Conservation (phyloP, 257 asterid genomes). For the Solanum paucissectum region DNA sequence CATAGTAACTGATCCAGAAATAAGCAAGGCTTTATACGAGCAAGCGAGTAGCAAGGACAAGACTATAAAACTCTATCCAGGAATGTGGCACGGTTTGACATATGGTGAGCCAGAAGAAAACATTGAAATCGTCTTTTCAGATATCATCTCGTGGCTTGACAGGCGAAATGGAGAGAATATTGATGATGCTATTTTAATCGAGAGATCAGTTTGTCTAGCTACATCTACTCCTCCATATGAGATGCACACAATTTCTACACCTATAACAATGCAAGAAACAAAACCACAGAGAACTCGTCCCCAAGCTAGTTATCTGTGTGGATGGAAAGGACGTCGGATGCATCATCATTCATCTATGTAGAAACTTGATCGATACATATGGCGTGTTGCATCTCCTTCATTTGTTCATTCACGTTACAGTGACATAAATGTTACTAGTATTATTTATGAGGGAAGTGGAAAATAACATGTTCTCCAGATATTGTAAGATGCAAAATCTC, state of each 20-base stretch:
- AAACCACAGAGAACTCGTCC: conserved; percentile 12
- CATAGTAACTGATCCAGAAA: conserved; percentile 80
- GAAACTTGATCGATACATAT: background rate
- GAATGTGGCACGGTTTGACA: conserved; percentile 66
- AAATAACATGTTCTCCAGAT: background rate
- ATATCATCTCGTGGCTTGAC: conserved; percentile 78
- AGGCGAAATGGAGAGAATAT: conserved; percentile 14
- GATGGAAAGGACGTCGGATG: conserved; percentile 41
- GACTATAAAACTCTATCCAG: conserved; percentile 74
- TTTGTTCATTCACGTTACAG: background rate
- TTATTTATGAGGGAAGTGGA: background rate
- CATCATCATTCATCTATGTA: conserved; percentile 40
- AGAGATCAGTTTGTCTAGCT: background rate
- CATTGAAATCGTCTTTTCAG: conserved; percentile 54
- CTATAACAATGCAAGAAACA: background rate
- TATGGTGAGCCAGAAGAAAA: conserved; percentile 40
- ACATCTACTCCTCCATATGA: background rate
- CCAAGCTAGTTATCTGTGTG: conserved; percentile 35
- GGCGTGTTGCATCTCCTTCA: background rate
- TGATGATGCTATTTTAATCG: background rate
- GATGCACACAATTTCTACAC: conserved; percentile 4
- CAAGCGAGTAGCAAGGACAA: conserved; percentile 68
- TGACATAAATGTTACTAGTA: background rate
- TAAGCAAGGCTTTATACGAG: conserved; percentile 62
- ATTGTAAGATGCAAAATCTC: background rate